Evolutionary conservation across 257 asterid species (phyloP), one percentile per base, ranked within the genome.

Genomic region (Jacaranda copaia): DNA sequence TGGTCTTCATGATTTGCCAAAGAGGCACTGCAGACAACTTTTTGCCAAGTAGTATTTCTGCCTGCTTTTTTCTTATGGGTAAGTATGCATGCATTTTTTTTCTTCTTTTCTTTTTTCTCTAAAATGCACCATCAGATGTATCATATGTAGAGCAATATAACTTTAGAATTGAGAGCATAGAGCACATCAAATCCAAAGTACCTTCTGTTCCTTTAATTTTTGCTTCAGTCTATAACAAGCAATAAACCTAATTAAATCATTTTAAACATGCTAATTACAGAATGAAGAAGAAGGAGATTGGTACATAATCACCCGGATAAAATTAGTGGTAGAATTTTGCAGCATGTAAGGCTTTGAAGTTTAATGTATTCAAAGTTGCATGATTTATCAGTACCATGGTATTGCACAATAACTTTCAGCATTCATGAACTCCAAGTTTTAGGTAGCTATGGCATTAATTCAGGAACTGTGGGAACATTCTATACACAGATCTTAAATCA

Each of bases 1-100:
- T 58, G 76, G 81, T 49, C 78, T 71, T 74, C 77, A 60, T 45
- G 80, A 82, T 36, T 69, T 86, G 81, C 77, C 85, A 52, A 77
- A 68, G 58, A 80, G 69, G 74, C 85, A 72, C 51, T 64, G 82
- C 76, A 85, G 82, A 68, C 76, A 84, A 77, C 82, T 81, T 55
- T 81, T 81, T 77, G 74, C 46, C 70, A 73, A 64, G 66, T 81
- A 79, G 84, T 65, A 52, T 56, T 52, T 68, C 42, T 6, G 53
- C 52, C 55, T 13, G 57, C 16, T 8, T 46, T 43, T 61, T 55
- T 56, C 71, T 69, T 5, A 61, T 52, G 56, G 11, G 70, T 4
- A 46, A 62, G 70, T 74, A 49, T 60, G 43, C 18, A 40, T 76
- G 61, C n/a, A 18, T 90, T 60, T 38, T 43, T 45, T 36, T 82